Base-by-base conservation (phyloP, 176 grass and related monocot genomes). In the Oryza brachyantha region DNA sequence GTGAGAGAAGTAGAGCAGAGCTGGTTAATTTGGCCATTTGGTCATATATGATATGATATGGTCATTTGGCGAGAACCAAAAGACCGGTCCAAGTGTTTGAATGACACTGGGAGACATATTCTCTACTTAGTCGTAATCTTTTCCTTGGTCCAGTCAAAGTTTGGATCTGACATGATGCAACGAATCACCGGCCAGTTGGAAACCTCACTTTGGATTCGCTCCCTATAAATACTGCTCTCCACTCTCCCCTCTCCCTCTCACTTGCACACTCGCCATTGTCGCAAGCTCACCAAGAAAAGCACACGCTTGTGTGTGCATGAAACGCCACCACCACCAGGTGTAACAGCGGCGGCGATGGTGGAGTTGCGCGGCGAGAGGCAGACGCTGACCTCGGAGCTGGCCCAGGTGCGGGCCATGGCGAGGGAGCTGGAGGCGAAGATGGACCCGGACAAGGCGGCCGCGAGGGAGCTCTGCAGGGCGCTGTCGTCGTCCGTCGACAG, bases 331-430 rank as follows among this genome's bases (percentile, higher is more conserved):
- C 6, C 8, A 1, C n/a, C n/a, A n/a, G n/a, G 19, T 29, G 42
- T 36, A 36, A 6, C 40, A 12, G 40, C 12, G 12, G 41, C 41
- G 3, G 10, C 4, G 35, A 13, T 22, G 19, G 50, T 55, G 50
- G 50, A 55, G 21, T 21, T 31, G 10, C 77, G 73, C 74, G 66
- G n/a, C n/a, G 12, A 73, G 22, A 62, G 10, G 38, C 21, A 29
- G 52, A 27, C 29, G 79, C 88, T 99, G 28, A 39, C 87, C 5
- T 68, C 86, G 55, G 90, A 99, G 84, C 92, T 99, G 10, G 73
- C 25, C 6, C 73, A 90, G 38, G 22, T 94, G 80, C 75, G 68
- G 8, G 70, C 85, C 77, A 79, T 93, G 61, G 78, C 82, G 65
- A 70, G 32, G 81, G 77, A 95, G 84, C 82, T 99, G 60, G 84